Conservation (phyloP, 768 basidiomycete species). For the Auricularia auricula-judae region DNA sequence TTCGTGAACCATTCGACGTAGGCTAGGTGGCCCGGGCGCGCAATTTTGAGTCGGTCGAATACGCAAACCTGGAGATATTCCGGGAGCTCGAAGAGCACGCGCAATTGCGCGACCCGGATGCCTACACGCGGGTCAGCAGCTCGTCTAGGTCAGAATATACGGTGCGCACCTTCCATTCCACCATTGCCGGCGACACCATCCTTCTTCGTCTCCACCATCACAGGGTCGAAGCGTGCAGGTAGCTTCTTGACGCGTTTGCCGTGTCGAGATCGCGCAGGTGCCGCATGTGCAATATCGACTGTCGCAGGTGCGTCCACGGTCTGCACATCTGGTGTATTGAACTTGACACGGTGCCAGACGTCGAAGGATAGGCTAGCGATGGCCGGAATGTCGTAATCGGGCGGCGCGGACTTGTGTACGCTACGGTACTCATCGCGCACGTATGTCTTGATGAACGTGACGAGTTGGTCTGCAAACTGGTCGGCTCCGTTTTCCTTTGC, state of each 20-base stretch:
- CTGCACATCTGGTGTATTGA: background rate
- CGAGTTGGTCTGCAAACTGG: background rate
- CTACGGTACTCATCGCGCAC: background rate
- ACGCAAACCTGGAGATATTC: background rate
- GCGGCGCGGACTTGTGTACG: background rate
- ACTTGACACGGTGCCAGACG: background rate
- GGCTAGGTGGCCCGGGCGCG: background rate
- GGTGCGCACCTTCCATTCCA: background rate
- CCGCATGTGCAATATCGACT: background rate
- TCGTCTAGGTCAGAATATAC: background rate
- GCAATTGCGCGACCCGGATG: background rate
- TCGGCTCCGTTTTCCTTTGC: background rate
- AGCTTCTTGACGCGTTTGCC: background rate
- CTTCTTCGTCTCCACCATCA: background rate
- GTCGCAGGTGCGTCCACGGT: background rate
- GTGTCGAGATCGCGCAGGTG: background rate
- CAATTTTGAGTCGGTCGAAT: background rate
- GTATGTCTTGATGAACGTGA: background rate
- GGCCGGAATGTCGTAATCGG: background rate
- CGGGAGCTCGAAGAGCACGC: background rate
- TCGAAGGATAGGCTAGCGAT: background rate
- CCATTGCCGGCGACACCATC: background rate
- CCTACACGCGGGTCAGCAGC: background rate
- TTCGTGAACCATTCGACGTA: background rate
- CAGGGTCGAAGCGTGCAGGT: background rate